Evolutionary conservation across 352 stramenopile species (phyloP), one percentile per base, ranked within the genome.

Genomic region (Pythium grandisporangium): DNA sequence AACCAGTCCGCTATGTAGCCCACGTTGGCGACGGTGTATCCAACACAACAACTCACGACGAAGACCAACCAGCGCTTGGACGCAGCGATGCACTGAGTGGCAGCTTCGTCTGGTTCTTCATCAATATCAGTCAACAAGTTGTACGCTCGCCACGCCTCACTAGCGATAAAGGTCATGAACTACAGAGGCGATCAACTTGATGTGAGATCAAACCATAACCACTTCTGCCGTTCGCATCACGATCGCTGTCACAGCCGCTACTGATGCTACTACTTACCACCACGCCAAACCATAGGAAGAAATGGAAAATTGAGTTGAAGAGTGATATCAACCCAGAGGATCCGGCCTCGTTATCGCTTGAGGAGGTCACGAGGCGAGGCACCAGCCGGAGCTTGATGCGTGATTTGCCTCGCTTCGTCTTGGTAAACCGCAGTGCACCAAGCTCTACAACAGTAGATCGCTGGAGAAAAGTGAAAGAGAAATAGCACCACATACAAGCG

Each of bases 361-460:
- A n/a, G n/a, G n/a, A n/a, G n/a, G n/a, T n/a, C n/a, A n/a, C 30
- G 1, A 57, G 27, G 3, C 42, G 37, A 4, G 49, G 49, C 22
- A 48, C 49, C n/a, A 42, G 51, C 5, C 39, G 37, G 5, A 57
- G 30, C 21, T 48, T 51, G 36, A 57, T 32, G 16, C 42, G 35
- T 10, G 49, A 43, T 25, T 51, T 57, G 22, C 37, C 37, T 8
- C 36, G 37, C 1, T 42, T 47, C 39, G 47, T 51, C 12, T 27
- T 51, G 42, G 45, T 33, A 14, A 57, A 45, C 29, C 38, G 37
- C 13, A 57, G 42, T 14, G 47, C 47, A 1, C 49, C 49, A 0
- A 57, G 49, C 37, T 51, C 49, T 14, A 57, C 48, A 2, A 42
- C 49, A 13, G 29, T 51, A 12, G 49, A 32, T 13, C 48, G 33